Conservation (phyloP, 2,329 filamentous ascomycete species). For the Leptographium lundbergii region DNA sequence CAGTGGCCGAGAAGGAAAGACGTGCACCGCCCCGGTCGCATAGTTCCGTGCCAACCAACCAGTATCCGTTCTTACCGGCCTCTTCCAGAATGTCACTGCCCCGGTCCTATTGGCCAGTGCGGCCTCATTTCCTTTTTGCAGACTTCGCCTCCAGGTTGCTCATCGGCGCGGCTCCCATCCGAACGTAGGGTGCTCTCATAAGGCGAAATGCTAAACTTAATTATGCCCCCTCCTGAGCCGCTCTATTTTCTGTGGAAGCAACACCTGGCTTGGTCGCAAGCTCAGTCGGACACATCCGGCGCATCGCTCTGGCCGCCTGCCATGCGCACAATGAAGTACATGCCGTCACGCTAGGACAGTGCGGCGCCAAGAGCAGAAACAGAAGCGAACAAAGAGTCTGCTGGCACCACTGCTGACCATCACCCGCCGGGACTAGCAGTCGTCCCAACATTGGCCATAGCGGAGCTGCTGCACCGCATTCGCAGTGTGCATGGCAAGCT, state of each 20-base stretch:
- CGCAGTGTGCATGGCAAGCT: no score
- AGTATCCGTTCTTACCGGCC: background rate
- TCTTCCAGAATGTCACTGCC: constrained; percentile 10
- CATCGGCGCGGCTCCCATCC: no score
- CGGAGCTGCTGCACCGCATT: no score
- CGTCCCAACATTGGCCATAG: no score
- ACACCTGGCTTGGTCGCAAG: no score
- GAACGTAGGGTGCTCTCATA: background rate
- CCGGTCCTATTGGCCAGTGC: constrained; percentile 2
- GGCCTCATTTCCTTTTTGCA: background rate
- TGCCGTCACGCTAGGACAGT: no score
- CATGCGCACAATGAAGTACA: no score
- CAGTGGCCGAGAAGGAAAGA: background rate
- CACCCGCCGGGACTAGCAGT: no score
- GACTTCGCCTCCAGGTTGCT: background rate
- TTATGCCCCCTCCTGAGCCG: background rate
- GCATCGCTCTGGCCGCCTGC: no score
- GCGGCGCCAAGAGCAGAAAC: no score
- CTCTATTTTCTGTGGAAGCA: background rate
- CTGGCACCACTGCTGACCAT: no score
- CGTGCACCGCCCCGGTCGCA: constrained; percentile 5
- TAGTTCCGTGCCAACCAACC: constrained; percentile 5
- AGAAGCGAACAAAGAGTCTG: background rate
- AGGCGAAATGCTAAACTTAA: background rate
- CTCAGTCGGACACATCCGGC: no score